These are phyloP conservation scores for Teunomyces atbi DNA, from an alignment of 805 yeast species.

Conservation along the genomic window DNA sequence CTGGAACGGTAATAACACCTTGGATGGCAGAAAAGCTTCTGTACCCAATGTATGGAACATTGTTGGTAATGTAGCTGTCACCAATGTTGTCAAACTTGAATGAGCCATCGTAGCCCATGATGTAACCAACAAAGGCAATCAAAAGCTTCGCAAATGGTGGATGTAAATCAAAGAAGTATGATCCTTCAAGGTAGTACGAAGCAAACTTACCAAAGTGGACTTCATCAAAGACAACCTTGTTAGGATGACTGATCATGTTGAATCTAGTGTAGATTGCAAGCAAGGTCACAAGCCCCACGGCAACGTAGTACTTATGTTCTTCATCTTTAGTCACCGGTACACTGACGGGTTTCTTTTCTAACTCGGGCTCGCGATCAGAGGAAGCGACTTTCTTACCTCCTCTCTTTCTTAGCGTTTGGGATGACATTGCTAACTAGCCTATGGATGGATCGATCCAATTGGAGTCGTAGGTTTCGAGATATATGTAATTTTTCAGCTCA, in stretches of 20 bases:
- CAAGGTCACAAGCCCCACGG: constrained; percentile 37
- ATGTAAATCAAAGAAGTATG: constrained; percentile 94
- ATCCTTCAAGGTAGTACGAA: constrained; percentile 79
- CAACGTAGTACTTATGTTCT: constrained; percentile 29
- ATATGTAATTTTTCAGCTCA: neutral
- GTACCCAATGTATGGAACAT: constrained; percentile 84
- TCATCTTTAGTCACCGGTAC: constrained; percentile 21
- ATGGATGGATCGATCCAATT: neutral
- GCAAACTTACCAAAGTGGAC: constrained; percentile 88
- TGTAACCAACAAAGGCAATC: constrained; percentile 86
- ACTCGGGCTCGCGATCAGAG: constrained; percentile 1
- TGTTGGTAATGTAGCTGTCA: constrained; percentile 68
- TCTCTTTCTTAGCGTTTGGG: constrained; percentile 27
- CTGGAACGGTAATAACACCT: constrained; percentile 79
- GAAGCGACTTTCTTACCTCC: constrained; percentile 20
- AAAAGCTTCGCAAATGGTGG: constrained; percentile 96
- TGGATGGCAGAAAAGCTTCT: constrained; percentile 77
- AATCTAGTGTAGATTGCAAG: constrained; percentile 56
- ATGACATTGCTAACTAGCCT: constrained; percentile 15
- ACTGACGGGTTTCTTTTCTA: neutral
- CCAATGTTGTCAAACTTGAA: constrained; percentile 93
- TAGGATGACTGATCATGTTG: constrained; percentile 59
- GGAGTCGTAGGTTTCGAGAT: no score
- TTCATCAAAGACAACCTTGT: constrained; percentile 81
- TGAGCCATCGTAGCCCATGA: constrained; percentile 86